Evolutionary conservation across 257 asterid genomes (phyloP).

Genomic region (Fraxinus anomala): DNA sequence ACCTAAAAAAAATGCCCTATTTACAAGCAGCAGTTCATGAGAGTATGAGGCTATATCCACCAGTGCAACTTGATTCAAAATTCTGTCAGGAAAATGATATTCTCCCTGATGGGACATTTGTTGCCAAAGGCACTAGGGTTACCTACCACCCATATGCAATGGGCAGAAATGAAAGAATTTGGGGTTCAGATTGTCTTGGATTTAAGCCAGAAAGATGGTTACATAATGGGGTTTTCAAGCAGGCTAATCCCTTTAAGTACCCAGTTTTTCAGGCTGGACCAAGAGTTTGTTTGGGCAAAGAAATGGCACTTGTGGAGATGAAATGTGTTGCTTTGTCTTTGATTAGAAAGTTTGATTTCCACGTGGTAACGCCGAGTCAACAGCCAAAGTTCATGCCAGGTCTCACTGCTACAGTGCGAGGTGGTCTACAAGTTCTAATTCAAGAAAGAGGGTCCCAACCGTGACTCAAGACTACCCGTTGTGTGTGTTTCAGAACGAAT

Average conservation of each 20-base stretch:
- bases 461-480: background rate
- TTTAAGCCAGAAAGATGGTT: constrained; percentile 52
- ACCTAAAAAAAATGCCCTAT: constrained; percentile 35
- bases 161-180: constrained; percentile 50
- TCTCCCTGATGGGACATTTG: constrained; percentile 22
- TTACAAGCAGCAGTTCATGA: constrained; percentile 17
- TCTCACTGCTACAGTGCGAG: constrained; percentile 37
- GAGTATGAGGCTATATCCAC: constrained; percentile 21
- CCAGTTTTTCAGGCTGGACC: constrained; percentile 55
- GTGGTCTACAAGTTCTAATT: constrained; percentile 38
- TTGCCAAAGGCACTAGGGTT: constrained; percentile 39
- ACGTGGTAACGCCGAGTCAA: constrained; percentile 17
- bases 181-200: constrained; percentile 44
- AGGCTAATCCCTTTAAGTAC: constrained; percentile 41
- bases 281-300: constrained; percentile 54
- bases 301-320: constrained; percentile 54
- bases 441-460: constrained; percentile 12
- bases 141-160: constrained; percentile 53
- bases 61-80: constrained; percentile 20
- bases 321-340: constrained; percentile 42
- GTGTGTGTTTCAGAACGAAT: background rate
- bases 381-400: constrained; percentile 42
- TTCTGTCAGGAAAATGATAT: constrained; percentile 5
- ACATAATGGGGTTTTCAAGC: constrained; percentile 38
- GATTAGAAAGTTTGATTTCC: constrained; percentile 35